Conservation (phyloP, 345 rosid genomes). For the Streptanthus diversifolius region DNA sequence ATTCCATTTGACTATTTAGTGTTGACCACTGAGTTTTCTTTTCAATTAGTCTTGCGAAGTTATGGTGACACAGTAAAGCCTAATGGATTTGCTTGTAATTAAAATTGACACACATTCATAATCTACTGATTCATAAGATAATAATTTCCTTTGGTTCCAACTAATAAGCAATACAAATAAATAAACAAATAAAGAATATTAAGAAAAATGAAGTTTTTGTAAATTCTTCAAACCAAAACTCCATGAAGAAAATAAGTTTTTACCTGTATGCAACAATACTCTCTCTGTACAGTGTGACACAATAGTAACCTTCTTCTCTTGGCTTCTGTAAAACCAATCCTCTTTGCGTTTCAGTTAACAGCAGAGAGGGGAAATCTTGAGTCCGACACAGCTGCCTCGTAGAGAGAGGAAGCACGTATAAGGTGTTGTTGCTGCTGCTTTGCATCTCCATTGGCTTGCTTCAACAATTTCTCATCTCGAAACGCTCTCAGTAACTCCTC, state of each 20-base stretch:
- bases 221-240: conserved; percentile 3
- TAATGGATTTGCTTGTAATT: no score
- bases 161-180: conserved; percentile 18
- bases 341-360: conserved; percentile 50
- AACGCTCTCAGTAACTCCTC: conserved; percentile 73
- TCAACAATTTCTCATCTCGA: conserved; percentile 61
- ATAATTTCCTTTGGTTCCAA: background rate
- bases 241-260: background rate
- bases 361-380: conserved; percentile 87
- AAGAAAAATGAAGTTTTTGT: background rate
- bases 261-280: conserved; percentile 16
- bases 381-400: conserved; percentile 73
- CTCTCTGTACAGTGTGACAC: conserved; percentile 42
- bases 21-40: no score
- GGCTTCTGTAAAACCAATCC: background rate
- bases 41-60: no score
- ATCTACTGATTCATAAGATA: background rate
- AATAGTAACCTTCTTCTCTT: conserved; percentile 1
- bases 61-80: no score
- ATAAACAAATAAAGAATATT: conserved; percentile 33
- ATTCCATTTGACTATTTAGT: no score
- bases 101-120: background rate
- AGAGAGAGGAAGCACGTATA: conserved; percentile 34
- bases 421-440: conserved; percentile 59
- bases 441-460: conserved; percentile 69